Base-by-base conservation (phyloP, 2,329 filamentous ascomycete species). In the Neofusicoccum sp. region DNA sequence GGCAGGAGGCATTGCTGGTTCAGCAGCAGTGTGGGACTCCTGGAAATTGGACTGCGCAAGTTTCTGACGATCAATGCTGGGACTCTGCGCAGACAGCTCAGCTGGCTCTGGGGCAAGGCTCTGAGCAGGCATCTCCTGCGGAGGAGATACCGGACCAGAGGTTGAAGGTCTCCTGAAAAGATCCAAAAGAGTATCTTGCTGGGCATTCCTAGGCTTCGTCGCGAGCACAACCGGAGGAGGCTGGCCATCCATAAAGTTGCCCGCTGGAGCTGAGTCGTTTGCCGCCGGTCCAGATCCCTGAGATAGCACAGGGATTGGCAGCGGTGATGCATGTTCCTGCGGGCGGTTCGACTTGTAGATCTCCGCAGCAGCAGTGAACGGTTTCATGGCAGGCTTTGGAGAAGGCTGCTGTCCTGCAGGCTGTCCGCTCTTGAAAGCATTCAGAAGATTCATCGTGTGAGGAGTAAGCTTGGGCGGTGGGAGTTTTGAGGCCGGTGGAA, bases 391-490 rank as follows among this genome's bases (percentile, higher is more conserved):
- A 28, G 63, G 63, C 12, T 65, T 63, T 36, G 47, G 31, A 12
- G 47, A 44, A 16, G 64, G 34, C 56, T 70, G 70, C 31, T 70
- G 68, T 11, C 11, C 53, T 62, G 31, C 61, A 28, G 54, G 20
- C 9, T 53, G 49, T 6, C 66, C 67, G 12, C 69, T 68, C 62
- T 81, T 86, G 75, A 88, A 86, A 1, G 82, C 78, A 65, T 82
- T 84, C 51, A 88, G 73, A 34, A 88, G 70, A n/a, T 79, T 78
- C 61, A 83, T 75, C 1, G 83, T 79, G 69, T 88, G 84, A 11
- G 79, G 79, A 36, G 77, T 86, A 33, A 87, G 78, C 63, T 81
- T 83, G 6, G 84, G 84, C 40, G 81, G 77, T 14, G 85, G 85
- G 26, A 88, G 69, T 56, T 83, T 82, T 65, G 84, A 71, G 4